Conservation (phyloP, 768 basidiomycete genomes). For the Pulveroboletus frians region DNA sequence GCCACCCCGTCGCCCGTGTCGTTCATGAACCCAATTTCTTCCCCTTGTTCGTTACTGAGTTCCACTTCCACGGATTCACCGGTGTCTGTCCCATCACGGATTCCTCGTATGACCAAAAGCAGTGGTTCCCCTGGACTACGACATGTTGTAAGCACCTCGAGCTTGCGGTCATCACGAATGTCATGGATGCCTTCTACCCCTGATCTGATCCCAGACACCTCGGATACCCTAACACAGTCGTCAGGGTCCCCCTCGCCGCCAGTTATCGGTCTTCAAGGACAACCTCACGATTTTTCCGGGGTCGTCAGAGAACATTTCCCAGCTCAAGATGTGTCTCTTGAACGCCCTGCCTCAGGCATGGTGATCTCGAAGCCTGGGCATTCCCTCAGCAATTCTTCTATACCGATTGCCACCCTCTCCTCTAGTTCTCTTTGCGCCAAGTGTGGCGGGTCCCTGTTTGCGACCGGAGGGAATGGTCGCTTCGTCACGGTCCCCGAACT, state of each 20-base stretch:
- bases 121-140: conserved; percentile 26
- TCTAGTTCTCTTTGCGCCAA: conserved; percentile 51
- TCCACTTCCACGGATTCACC: conserved; percentile 8
- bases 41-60: conserved; percentile 12
- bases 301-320: conserved; percentile 7
- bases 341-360: conserved; percentile 19
- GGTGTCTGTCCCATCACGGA: conserved; percentile 19
- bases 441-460: conserved; percentile 57
- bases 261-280: conserved; percentile 30
- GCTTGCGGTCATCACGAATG: conserved; percentile 20
- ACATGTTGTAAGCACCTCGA: conserved; percentile 27
- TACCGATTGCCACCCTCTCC: conserved; percentile 30
- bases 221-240: conserved; percentile 53
- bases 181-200: conserved; percentile 48
- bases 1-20: conserved; percentile 22
- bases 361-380: conserved; percentile 27
- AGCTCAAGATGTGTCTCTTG: conserved; percentile 4
- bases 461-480: conserved; percentile 50
- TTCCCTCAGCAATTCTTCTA: conserved; percentile 22
- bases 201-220: conserved; percentile 55
- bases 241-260: conserved; percentile 52
- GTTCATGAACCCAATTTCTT: conserved; percentile 13
- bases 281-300: conserved; percentile 7
- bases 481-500: conserved; percentile 68
- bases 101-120: conserved; percentile 25